These are phyloP conservation scores for Typha latifolia DNA, from an alignment of 176 grass and related monocot species.

Conservation along the genomic window DNA sequence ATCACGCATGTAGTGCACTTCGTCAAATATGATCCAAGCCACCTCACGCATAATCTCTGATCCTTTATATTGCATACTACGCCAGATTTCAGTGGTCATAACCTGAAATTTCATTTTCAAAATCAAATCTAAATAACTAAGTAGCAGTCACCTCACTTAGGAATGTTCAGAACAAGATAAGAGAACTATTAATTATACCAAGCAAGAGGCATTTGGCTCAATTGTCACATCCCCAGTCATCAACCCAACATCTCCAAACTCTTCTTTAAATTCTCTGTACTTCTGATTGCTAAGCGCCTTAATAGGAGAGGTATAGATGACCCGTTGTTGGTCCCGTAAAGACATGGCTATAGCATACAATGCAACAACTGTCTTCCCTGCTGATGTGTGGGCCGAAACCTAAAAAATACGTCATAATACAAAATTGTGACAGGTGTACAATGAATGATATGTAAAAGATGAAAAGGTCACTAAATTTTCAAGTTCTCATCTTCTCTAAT, in stretches of 20 bases:
- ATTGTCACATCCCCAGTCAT: constrained; percentile 95
- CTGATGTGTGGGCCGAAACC: constrained; percentile 93
- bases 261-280: constrained; percentile 90
- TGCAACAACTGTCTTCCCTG: constrained; percentile 93
- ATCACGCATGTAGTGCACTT: constrained; percentile 98
- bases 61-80: constrained; percentile 95
- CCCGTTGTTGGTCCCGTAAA: constrained; percentile 69
- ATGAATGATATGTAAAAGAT: background rate
- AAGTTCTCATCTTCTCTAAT: background rate
- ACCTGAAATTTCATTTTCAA: constrained; percentile 33
- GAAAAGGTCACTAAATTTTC: background rate
- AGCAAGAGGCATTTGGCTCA: constrained; percentile 80
- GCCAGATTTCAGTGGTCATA: constrained; percentile 99
- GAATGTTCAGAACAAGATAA: background rate
- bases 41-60: constrained; percentile 93
- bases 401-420: constrained; percentile 10
- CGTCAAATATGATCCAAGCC: constrained; percentile 92
- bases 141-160: background rate
- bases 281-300: constrained; percentile 97
- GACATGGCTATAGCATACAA: constrained; percentile 91
- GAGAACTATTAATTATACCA: constrained; percentile 25
- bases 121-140: background rate
- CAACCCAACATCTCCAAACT: constrained; percentile 83
- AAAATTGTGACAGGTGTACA: background rate
- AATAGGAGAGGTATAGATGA: constrained; percentile 93